Evolutionary conservation across 192 early-diverging fungal species (phyloP), one percentile per base, ranked within the genome.

Genomic region (Entophlyctis helioformis): DNA sequence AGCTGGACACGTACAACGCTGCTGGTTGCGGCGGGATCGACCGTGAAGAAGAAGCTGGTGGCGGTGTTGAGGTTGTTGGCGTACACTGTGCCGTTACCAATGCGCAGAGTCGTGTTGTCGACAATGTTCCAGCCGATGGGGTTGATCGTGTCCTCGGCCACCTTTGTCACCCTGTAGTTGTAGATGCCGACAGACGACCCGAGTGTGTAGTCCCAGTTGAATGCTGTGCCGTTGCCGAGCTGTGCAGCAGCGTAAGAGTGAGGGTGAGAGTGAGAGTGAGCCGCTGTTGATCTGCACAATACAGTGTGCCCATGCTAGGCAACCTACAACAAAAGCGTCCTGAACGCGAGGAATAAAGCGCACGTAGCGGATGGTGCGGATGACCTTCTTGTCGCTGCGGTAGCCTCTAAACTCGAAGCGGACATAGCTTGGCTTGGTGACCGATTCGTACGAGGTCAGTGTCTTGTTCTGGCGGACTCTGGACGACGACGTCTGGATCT

Each of bases 361-460:
- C n/a, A 20, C 16, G 29, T 35, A 26, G 9, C 12, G 8, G 26
- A 18, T 31, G 29, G 29, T 31, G 6, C 11, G 25, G 4, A 54
- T 0, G 26, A 21, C 9, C 36, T 8, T 20, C n/a, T 27, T 11
- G 31, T 13, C 15, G 15, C 25, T 29, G 32, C 32, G 0, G 13
- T 25, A n/a, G 44, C 36, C 27, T 4, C 41, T 41, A 22, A 54
- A 27, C 25, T 41, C 42, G 27, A 44, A 13, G 40, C 41, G 50
- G 23, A 11, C 29, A 11, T 31, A 31, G 29, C 29, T 31, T 31
- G 29, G 29, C 29, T 31, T 31, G 29, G 29, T 31, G 29, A 31
- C 29, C 6, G 11, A 8, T 11, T 31, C 11, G 29, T 8, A 11
- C 6, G 4, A 8, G 6, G 4, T 4, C 29, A 8, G 4, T 4